Evolutionary conservation across 75 land plant genomes (phyloP).

Genomic region (Selaginella moellendorffii): DNA sequence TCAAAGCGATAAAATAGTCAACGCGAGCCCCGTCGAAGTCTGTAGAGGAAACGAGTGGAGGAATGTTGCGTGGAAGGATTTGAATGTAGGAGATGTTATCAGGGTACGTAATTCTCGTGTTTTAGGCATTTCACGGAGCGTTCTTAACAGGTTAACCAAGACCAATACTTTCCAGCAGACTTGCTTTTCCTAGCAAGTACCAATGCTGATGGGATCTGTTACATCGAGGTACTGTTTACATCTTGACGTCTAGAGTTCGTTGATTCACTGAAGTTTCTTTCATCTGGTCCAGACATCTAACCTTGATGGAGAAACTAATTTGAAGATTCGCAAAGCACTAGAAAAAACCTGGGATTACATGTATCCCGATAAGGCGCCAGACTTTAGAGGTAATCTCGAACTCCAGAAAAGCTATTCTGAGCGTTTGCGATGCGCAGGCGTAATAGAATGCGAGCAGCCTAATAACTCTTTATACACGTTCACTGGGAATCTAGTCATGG

Average conservation of each 20-base stretch:
- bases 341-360: conserved; percentile 97
- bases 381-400: conserved; percentile 56
- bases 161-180: conserved; percentile 92
- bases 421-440: conserved; percentile 34
- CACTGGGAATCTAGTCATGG: conserved; percentile 75
- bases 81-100: conserved; percentile 87
- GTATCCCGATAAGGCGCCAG: conserved; percentile 57
- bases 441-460: conserved; percentile 92
- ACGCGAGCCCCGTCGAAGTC: conserved; percentile 55
- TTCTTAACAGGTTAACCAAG: conserved; percentile 62
- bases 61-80: conserved; percentile 63
- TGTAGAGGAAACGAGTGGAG: conserved; percentile 57
- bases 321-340: conserved; percentile 92
- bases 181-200: conserved; percentile 84
- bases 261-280: too few species aligned
- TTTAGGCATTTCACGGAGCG: neutral
- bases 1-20: conserved; percentile 63
- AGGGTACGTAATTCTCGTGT: conserved; percentile 31
- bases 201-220: conserved; percentile 95
- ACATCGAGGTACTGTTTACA: conserved; percentile 58
- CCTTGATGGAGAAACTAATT: conserved; percentile 96
- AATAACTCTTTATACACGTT: conserved; percentile 97
- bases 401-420: neutral
- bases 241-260: too few species aligned
- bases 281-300: conserved; percentile 67